Base-by-base conservation (phyloP, 352 stramenopile genomes). In the Globisporangium canariense region DNA sequence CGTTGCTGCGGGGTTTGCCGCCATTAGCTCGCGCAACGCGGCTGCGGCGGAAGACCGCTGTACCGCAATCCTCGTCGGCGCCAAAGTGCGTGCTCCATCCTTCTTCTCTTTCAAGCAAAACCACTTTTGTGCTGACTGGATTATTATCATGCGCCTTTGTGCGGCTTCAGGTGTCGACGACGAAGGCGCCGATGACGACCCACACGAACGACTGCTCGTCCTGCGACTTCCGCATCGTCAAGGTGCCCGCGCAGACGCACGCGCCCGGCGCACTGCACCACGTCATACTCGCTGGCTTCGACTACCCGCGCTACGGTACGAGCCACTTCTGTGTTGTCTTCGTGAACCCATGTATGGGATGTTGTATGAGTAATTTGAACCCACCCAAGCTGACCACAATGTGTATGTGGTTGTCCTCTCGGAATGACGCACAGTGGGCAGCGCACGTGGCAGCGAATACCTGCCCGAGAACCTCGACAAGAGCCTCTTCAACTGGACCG, bases 181-280 rank as follows among this genome's bases (percentile, higher is more conserved):
- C 77, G 16, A 71, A 71, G 2, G 69, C 84, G 16, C 79, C 86
- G 34, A 93, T 94, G 80, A 91, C 83, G 45, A 93, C 86, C 18
- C 86, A 94, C 68, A 89, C 86, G 47, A 91, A 86, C 65, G 86
- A 94, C 69, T 93, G 86, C 64, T 91, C 75, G 60, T 89, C 73
- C 28, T 93, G 86, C 61, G 86, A 94, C 69, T 94, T 93, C 62
- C 86, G 86, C 43, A 77, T 93, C 65, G 81, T 69, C 62, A 94
- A 93, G 45, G 82, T 94, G 50, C 86, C 86, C 4, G 73, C 75
- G 28, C 71, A 85, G 60, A 80, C 58, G 34, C 74, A 92, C 60
- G 64, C 76, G 4, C 40, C 63, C 1, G 79, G 64, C 36, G 71
- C 75, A 0, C 47, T 66, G 53, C 86, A 90, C 69, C 70, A 89